Percentiles rank a stretch among this genome's conserved stretches.
Conservation (phyloP, 2,329 filamentous ascomycete species). For the Pseudogymnoascus sp. region DNA sequence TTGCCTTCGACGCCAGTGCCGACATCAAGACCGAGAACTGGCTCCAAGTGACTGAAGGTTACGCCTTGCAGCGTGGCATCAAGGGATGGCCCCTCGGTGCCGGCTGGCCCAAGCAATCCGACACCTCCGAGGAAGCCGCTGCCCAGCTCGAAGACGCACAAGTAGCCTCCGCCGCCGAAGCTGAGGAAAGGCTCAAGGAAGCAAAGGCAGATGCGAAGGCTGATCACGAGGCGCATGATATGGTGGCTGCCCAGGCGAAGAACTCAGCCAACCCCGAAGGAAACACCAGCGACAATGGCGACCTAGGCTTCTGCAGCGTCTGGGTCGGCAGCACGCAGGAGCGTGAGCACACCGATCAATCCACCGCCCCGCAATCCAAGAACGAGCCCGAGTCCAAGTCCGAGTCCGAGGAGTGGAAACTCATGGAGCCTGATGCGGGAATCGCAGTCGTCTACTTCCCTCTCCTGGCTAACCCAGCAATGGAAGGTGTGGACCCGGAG, state of each 20-base stretch:
- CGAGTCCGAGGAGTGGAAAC: constrained; percentile 59
- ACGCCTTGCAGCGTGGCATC: constrained; percentile 79
- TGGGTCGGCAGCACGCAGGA: constrained; percentile 87
- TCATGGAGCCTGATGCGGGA: constrained; percentile 71
- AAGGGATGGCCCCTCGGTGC: constrained; percentile 91
- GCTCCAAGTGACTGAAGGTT: constrained; percentile 89
- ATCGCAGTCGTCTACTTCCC: constrained; percentile 88
- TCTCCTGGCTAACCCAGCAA: constrained; percentile 72
- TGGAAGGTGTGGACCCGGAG: constrained; percentile 74
- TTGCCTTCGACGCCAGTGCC: constrained; percentile 81
- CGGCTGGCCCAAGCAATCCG: constrained; percentile 72
- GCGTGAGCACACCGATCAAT: constrained; percentile 39
- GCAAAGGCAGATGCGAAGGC: constrained; percentile 37
- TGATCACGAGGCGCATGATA: constrained; percentile 34
- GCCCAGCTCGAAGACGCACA: constrained; percentile 62
- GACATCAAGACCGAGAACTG: constrained; percentile 94
- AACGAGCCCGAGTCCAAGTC: constrained; percentile 40
- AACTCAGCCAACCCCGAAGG: constrained; percentile 21
- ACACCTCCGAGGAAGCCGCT: constrained; percentile 51
- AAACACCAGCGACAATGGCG: constrained; percentile 38
- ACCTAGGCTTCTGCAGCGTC: constrained; percentile 84
- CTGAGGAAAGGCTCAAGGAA: constrained; percentile 53
- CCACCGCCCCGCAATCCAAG: constrained; percentile 18
- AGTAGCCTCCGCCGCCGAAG: constrained; percentile 46
- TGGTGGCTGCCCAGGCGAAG: constrained; percentile 23